phyloP scores from a whole-genome alignment of 345 rosid species.

The Geranium rotundifolium region DNA sequence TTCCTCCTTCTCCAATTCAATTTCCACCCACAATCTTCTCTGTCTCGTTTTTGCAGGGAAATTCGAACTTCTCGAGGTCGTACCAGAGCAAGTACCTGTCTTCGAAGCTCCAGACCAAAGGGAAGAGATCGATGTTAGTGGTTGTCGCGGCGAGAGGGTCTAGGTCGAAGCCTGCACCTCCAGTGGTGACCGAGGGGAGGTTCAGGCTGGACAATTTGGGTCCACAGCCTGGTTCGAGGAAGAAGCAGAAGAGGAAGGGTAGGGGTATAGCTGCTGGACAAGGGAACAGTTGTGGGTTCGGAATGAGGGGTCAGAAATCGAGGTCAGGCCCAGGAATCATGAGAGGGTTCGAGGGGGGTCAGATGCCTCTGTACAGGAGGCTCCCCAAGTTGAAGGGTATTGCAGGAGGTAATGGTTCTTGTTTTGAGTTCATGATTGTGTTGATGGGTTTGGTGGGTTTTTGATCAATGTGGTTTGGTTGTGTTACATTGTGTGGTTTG shows the following conservation, averaged over 20 bases:
- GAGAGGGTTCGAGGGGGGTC: slow-evolving; percentile 93
- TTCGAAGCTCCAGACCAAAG: background rate
- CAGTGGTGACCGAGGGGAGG: slow-evolving; percentile 18
- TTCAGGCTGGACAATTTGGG: slow-evolving; percentile 72
- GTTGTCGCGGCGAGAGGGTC: slow-evolving; percentile 5
- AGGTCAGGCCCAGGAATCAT: slow-evolving; percentile 83
- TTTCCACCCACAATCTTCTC: too few relatives aligned
- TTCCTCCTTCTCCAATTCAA: background rate
- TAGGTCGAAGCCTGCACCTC: slow-evolving; percentile 7
- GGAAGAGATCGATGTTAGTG: background rate
- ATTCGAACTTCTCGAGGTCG: background rate
- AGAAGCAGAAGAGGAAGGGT: slow-evolving; percentile 83
- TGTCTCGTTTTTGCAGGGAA: background rate
- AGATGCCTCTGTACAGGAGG: slow-evolving; percentile 87
- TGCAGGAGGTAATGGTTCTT: slow-evolving; percentile 60
- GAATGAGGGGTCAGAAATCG: slow-evolving; percentile 98
- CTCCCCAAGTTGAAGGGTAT: slow-evolving; percentile 85
- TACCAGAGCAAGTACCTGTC: background rate
- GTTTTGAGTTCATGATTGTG: background rate
- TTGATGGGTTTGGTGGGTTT: too few relatives aligned
- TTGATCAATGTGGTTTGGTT: too few relatives aligned
- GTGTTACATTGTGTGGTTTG: too few relatives aligned
- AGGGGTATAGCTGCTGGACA: slow-evolving; percentile 87
- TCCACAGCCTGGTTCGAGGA: slow-evolving; percentile 88
- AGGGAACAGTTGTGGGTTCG: slow-evolving; percentile 88